Conservation (phyloP, 257 asterid species). For the Solanum chilense region DNA sequence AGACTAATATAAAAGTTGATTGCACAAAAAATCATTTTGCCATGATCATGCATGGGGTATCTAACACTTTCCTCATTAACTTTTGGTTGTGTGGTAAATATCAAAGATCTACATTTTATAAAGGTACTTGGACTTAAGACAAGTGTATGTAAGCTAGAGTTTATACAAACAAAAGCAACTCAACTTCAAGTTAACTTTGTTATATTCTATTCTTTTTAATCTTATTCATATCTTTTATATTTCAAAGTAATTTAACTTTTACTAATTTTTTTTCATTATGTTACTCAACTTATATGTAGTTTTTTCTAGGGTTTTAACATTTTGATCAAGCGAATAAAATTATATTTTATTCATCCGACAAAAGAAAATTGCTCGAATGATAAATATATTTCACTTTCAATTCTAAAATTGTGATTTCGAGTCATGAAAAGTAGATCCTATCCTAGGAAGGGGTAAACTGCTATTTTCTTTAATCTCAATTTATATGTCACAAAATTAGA, state of each 20-base stretch:
- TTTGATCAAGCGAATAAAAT: background rate
- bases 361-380: background rate
- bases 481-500: background rate
- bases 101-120: background rate
- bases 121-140: background rate
- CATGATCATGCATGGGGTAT: background rate
- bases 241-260: too few species aligned
- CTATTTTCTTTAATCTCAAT: background rate
- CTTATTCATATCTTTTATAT: background rate
- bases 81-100: background rate
- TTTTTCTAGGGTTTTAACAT: background rate
- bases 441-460: background rate
- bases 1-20: background rate
- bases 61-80: background rate
- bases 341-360: background rate
- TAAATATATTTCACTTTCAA: too few species aligned
- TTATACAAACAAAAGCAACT: background rate
- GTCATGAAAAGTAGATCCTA: background rate
- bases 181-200: background rate
- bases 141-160: background rate
- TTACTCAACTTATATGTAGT: background rate
- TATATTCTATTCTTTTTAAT: background rate
- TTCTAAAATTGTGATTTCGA: accelerated
- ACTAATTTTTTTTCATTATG: background rate
- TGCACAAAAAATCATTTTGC: background rate